These are phyloP conservation scores for Hypoxylon sp. DNA, from an alignment of 2,329 filamentous ascomycete genomes.

Conservation along the genomic window DNA sequence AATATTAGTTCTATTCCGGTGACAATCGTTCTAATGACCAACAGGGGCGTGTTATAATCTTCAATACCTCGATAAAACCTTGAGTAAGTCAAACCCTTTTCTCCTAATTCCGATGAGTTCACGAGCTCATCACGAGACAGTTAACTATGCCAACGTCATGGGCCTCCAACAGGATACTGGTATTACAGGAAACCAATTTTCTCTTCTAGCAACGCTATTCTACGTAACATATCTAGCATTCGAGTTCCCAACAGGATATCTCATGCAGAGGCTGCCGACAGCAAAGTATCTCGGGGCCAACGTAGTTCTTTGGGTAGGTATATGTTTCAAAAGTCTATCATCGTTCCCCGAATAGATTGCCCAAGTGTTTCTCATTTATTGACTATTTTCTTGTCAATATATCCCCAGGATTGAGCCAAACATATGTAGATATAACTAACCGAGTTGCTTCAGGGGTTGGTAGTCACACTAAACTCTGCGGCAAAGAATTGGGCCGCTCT, in stretches of 20 bases:
- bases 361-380: neutral
- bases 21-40: neutral
- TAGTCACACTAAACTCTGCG: conserved; percentile 64
- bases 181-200: conserved; percentile 52
- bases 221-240: conserved; percentile 54
- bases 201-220: conserved; percentile 53
- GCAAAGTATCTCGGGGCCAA: conserved; percentile 67
- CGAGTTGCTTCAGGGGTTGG: conserved; percentile 53
- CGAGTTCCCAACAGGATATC: conserved; percentile 58
- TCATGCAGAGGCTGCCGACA: conserved; percentile 67
- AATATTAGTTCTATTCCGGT: neutral
- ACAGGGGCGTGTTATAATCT: conserved; percentile 53
- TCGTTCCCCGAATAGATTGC: neutral
- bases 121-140: conserved; percentile 21
- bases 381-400: neutral
- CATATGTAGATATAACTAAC: conserved; percentile 14
- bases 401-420: no score
- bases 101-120: neutral
- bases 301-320: conserved; percentile 58
- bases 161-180: conserved; percentile 51
- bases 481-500: conserved; percentile 66
- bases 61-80: conserved; percentile 53
- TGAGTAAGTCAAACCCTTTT: conserved; percentile 40
- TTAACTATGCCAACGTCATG: conserved; percentile 55
- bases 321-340: neutral